phyloP scores from a whole-genome alignment of 352 stramenopile species.

The Globisporangium viniferum region DNA sequence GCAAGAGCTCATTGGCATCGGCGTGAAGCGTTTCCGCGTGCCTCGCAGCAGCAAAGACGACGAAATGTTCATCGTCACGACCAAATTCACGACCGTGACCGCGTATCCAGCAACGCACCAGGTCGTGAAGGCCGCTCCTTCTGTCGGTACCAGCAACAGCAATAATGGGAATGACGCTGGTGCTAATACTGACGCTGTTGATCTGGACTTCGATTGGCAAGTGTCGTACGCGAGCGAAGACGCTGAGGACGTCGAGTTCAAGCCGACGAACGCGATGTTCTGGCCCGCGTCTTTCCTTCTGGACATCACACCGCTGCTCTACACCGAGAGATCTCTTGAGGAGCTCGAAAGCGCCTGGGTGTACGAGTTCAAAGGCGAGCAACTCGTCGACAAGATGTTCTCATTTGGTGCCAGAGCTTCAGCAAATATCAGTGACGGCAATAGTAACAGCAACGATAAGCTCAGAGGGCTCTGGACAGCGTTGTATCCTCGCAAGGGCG shows the following conservation, averaged over 20 bases:
- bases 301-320: constrained; percentile 35
- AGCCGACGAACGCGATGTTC: constrained; percentile 32
- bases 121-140: not conserved
- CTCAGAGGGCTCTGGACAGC: constrained; percentile 39
- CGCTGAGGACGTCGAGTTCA: constrained; percentile 17
- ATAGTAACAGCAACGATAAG: not conserved
- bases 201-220: constrained; percentile 24
- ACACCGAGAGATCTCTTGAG: constrained; percentile 33
- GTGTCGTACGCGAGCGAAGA: constrained; percentile 44
- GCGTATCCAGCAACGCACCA: constrained; percentile 37
- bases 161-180: constrained; percentile 11
- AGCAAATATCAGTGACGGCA: not conserved
- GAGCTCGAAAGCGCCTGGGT: constrained; percentile 46
- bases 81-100: constrained; percentile 26
- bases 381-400: constrained; percentile 32
- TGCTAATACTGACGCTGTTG: not conserved
- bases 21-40: constrained; percentile 43
- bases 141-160: not conserved
- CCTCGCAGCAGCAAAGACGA: constrained; percentile 42
- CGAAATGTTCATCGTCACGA: constrained; percentile 45
- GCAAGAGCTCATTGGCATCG: constrained; percentile 42
- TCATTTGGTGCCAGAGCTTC: constrained; percentile 27
- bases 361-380: constrained; percentile 59
- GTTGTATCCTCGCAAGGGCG: constrained; percentile 44
- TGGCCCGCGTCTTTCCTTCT: constrained; percentile 41